Base-by-base conservation (phyloP, 768 basidiomycete genomes). In the Kwoniella sp. region DNA sequence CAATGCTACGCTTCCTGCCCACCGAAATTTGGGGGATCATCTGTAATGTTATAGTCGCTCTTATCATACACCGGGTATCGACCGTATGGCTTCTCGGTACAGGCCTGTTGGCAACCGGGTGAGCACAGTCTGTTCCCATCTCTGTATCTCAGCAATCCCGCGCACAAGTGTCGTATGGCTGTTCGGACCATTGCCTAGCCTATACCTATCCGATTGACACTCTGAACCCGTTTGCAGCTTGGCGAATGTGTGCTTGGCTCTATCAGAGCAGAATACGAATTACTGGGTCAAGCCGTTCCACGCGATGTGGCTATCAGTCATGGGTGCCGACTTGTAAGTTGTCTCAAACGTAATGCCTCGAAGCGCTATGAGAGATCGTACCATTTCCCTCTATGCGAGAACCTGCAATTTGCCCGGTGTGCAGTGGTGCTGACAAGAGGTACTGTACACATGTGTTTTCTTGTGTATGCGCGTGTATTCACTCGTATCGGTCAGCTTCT, bases 31-130 rank as follows among this genome's bases (percentile, higher is more conserved):
- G 65, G 2, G 76, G 75, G 9, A 53, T 76, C 10, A 30, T 77
- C 8, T 53, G 51, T 49, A 48, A 54, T 21, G 63, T 73, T 24
- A 29, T 80, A 48, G 72, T 80, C 1, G 77, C 71, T 5, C 40
- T 68, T 51, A 60, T 78, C 2, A 70, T 77, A 27, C 55, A 67
- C 17, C 51, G 60, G 22, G 74, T 80, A 13, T 58, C 70, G 6
- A 76, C 76, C 1, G 74, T 78, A 37, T 64, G 67, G 66, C 60
- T 80, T 27, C 60, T 80, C 59, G 50, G 66, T 46, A 37, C 69
- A 27, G 79, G 78, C 36, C 66, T 71, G 6, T 37, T 79, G n/a
- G 67, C 73, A 1, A 77, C 76, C 17, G 76, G 69, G 76, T 77
- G 63, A 65, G 76, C 68, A 4, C 17, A 22, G 2, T 59, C 10